Base-by-base conservation (phyloP, 1,284 basidiomycete genomes). In the Puccinia brachypodii region DNA sequence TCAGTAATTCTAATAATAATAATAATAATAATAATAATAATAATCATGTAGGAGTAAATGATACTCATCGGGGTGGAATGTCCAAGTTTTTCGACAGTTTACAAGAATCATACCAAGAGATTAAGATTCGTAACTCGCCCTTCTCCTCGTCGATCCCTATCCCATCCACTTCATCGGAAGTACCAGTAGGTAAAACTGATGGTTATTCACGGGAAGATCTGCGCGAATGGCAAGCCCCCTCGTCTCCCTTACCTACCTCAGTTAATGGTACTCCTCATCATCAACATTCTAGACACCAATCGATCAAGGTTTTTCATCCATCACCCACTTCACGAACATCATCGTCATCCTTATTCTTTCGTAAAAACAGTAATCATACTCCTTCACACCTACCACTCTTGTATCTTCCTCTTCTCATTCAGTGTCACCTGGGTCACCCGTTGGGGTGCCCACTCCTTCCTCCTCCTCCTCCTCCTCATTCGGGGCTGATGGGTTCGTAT, bases 41-140 rank as follows among this genome's bases (percentile, higher is more conserved):
- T n/a, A n/a, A n/a, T n/a, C n/a, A n/a, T n/a, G n/a, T n/a, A n/a
- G n/a, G n/a, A n/a, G 0, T 64, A 8, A 19, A 36, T 22, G 60
- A 40, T 4, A 38, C 38, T 3, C 36, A 40, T 22, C 62, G 36
- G 2, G 36, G 62, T 22, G 62, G 62, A 7, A 40, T 66, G 36
- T 19, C 36, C 36, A 40, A 40, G 36, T 66, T 66, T 19, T 50
- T 71, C 68, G 56, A 74, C 13, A 74, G 72, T 28, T 25, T 74
- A n/a, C 72, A 74, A 38, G 72, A 74, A 25, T 74, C 72, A 7
- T 74, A 22, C 38, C 25, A 53, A 6, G 50, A 73, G 3, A 42
- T 50, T 1, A 73, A 36, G 13, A n/a, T n/a, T n/a, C n/a, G n/a
- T n/a, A n/a, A 7, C 25, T 31, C 47, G 72, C 16, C 16, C 62